Evolutionary conservation across 2,329 filamentous ascomycete species (phyloP).

Genomic region (Hysterium pulicare): DNA sequence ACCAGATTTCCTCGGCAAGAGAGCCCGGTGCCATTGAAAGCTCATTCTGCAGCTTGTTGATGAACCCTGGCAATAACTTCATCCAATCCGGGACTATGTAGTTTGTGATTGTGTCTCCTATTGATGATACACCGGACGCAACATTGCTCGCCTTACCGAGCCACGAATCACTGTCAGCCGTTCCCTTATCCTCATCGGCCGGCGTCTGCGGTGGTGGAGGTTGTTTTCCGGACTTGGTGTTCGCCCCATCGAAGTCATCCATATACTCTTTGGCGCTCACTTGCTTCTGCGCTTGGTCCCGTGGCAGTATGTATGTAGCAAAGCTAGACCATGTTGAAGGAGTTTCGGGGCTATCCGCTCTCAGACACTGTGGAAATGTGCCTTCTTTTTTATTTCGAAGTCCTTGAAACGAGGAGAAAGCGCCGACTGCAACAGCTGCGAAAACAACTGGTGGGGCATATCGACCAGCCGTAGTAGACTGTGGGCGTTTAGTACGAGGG

Average conservation of each 20-base stretch:
- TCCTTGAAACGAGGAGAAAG: constrained; percentile 12
- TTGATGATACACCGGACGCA: constrained; percentile 25
- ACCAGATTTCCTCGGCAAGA: constrained; percentile 89
- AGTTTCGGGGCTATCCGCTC: constrained; percentile 26
- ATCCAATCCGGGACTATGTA: constrained; percentile 82
- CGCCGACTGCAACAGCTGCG: constrained; percentile 20
- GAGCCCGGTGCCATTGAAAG: constrained; percentile 84
- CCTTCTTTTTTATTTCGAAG: constrained; percentile 7
- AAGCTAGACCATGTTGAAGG: constrained; percentile 15
- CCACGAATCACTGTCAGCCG: constrained; percentile 19
- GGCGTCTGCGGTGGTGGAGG: constrained; percentile 33
- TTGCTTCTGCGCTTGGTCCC: constrained; percentile 6
- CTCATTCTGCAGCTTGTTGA: constrained; percentile 82
- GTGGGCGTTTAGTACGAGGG: not conserved
- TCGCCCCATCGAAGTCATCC: constrained; percentile 12
- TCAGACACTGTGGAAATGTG: constrained; percentile 19
- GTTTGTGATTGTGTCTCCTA: constrained; percentile 59
- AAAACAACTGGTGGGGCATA: constrained; percentile 29
- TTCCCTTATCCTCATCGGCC: constrained; percentile 19
- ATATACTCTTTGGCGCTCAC: constrained; percentile 17
- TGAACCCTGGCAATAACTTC: constrained; percentile 67
- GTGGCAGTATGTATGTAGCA: constrained; percentile 1
- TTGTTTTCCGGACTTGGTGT: constrained; percentile 24
- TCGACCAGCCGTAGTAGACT: constrained; percentile 6
- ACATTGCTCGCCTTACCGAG: constrained; percentile 30